These are phyloP conservation scores for Fusarium decemcellulare DNA, from an alignment of 2,329 filamentous ascomycete genomes.

Conservation along the genomic window DNA sequence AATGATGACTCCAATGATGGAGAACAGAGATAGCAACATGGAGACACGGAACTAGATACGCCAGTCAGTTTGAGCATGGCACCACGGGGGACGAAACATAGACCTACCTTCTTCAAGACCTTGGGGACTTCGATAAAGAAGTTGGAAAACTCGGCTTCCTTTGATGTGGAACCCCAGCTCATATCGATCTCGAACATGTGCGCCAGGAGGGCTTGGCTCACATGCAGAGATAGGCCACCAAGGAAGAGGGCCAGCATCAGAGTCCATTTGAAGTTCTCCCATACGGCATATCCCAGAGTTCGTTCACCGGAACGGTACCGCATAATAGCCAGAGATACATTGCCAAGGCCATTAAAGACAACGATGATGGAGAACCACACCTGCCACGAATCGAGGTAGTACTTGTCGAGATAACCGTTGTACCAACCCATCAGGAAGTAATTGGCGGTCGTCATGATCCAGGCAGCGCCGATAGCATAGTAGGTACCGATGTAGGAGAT, in stretches of 20 bases:
- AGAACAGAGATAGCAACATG: constrained; percentile 72
- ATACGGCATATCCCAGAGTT: constrained; percentile 68
- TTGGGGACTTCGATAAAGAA: constrained; percentile 89
- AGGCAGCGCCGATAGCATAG: constrained; percentile 83
- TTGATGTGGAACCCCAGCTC: constrained; percentile 87
- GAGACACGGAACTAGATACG: constrained; percentile 76
- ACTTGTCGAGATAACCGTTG: constrained; percentile 84
- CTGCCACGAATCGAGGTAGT: constrained; percentile 84
- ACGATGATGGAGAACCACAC: constrained; percentile 86
- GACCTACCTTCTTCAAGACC: constrained; percentile 81
- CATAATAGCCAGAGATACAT: constrained; percentile 79
- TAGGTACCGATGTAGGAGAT: constrained; percentile 85
- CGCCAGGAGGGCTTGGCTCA: constrained; percentile 82
- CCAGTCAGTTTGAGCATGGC: constrained; percentile 37
- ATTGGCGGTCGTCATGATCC: constrained; percentile 80
- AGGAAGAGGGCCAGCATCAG: constrained; percentile 84
- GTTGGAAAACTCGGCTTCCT: constrained; percentile 85
- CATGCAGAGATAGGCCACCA: constrained; percentile 84
- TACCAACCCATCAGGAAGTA: constrained; percentile 85
- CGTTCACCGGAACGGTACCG: constrained; percentile 79
- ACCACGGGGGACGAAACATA: constrained; percentile 53
- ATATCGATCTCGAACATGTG: constrained; percentile 92
- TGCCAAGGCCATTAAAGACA: constrained; percentile 83
- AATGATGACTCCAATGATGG: constrained; percentile 74
- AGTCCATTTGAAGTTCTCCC: constrained; percentile 81